Evolutionary conservation across 2,329 filamentous ascomycete genomes (phyloP).

Genomic region (Penicillium sclerotiorum): DNA sequence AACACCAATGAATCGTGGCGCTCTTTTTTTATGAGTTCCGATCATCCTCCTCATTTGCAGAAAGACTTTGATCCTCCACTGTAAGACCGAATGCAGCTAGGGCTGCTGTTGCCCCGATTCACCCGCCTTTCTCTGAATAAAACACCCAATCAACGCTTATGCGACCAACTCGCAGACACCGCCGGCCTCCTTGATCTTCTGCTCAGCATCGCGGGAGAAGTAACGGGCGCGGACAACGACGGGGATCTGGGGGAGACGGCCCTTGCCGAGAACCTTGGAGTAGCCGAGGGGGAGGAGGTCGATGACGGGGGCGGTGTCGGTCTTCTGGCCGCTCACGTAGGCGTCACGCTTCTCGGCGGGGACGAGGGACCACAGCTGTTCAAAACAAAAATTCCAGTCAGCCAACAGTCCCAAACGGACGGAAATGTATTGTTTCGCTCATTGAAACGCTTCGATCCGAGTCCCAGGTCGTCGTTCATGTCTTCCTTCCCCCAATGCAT

Average conservation of each 20-base stretch:
- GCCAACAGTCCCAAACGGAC: no score
- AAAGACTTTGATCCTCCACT: slow-evolving; percentile 32
- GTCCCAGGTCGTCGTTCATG: background rate
- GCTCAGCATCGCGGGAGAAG: slow-evolving; percentile 94
- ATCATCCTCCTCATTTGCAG: slow-evolving; percentile 26
- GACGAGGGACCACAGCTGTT: slow-evolving; percentile 90
- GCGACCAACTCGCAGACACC: slow-evolving; percentile 95
- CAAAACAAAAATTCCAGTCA: slow-evolving; percentile 17
- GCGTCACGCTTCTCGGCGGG: slow-evolving; percentile 89
- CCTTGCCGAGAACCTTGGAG: slow-evolving; percentile 98
- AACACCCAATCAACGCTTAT: slow-evolving; percentile 55
- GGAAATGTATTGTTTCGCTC: no score
- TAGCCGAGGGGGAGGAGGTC: slow-evolving; percentile 97
- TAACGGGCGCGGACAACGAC: slow-evolving; percentile 93
- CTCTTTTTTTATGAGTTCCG: slow-evolving; percentile 33
- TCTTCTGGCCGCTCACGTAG: slow-evolving; percentile 79
- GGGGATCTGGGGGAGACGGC: slow-evolving; percentile 88
- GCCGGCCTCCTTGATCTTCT: slow-evolving; percentile 98
- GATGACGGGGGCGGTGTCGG: slow-evolving; percentile 93
- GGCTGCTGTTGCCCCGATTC: slow-evolving; percentile 33
- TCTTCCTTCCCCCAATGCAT: background rate
- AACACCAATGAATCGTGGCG: slow-evolving; percentile 35
- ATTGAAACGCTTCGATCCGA: no score
- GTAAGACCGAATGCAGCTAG: slow-evolving; percentile 33
- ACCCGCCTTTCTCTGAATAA: slow-evolving; percentile 29